Evolutionary conservation across 2,329 filamentous ascomycete species (phyloP), one percentile per base, ranked within the genome.

Genomic region (Macrophomina tecta): DNA sequence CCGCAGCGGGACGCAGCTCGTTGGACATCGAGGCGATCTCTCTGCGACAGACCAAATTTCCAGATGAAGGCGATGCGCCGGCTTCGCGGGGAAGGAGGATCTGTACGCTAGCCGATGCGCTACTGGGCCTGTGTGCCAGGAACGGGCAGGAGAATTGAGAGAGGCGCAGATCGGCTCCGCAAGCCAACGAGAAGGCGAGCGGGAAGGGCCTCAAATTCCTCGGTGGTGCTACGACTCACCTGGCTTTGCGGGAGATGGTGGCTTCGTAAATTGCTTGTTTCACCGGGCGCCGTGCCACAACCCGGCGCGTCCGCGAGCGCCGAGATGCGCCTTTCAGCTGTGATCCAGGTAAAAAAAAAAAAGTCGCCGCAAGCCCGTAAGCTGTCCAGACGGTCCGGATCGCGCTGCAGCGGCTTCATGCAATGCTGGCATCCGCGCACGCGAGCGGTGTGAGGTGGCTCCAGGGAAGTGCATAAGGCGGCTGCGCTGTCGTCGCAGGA

Each of bases 391-490:
- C 58, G 58, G 58, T 62, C 45, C 58, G 58, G 58, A 49, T 62
- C 58, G 58, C 32, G 58, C 30, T 62, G 58, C 42, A 62, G 58
- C 58, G 30, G 58, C 58, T 62, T 62, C 58, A 62, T 62, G 58
- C 58, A 62, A 11, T 18, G 58, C 18, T 38, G n/a, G 42, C 42
- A 46, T 48, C 45, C 45, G 58, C 58, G 58, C 58, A 62, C 58
- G 61, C 61, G 61, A 53, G 61, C 61, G 61, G 61, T 64, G 61
- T 64, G 61, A 64, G 61, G 61, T 64, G 61, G 61, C 61, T 64
- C 45, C 42, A 23, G 42, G 45, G 45, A 40, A 23, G 58, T 62
- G 58, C 58, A 62, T 62, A 62, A 62, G 58, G 58, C 58, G n/a
- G 58, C 58, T 62, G 58, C 58, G 58, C 58, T 62, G 58, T 62